These are phyloP conservation scores for Juncus effusus DNA, from an alignment of 176 grass and related monocot species.

Conservation along the genomic window DNA sequence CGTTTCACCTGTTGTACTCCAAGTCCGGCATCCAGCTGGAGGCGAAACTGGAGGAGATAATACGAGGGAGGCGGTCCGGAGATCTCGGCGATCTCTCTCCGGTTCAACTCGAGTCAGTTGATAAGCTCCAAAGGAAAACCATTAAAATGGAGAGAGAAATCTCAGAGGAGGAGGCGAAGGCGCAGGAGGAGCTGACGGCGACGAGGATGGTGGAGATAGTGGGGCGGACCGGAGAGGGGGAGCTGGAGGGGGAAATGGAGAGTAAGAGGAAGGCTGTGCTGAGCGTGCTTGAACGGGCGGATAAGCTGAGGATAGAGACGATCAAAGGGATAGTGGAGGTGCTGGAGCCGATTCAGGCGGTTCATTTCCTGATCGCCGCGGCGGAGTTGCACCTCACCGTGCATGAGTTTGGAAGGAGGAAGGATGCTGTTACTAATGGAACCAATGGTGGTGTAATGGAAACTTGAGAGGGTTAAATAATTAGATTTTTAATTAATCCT, in stretches of 20 bases:
- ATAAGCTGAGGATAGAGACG: slow-evolving; percentile 50
- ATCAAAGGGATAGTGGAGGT: slow-evolving; percentile 55
- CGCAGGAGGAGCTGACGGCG: slow-evolving; percentile 19
- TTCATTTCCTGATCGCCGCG: slow-evolving; percentile 71
- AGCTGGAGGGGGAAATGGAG: slow-evolving; percentile 42
- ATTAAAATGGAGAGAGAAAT: slow-evolving; percentile 50
- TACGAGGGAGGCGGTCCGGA: slow-evolving; percentile 33
- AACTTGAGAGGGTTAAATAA: too few species aligned
- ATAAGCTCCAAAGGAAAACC: slow-evolving; percentile 48
- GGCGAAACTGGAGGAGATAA: slow-evolving; percentile 31
- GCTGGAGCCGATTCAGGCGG: slow-evolving; percentile 47
- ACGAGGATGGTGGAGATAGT: slow-evolving; percentile 51
- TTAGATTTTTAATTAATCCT: too few species aligned
- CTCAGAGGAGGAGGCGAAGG: slow-evolving; percentile 37
- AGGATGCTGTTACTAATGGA: slow-evolving; percentile 32
- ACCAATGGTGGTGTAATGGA: too few species aligned
- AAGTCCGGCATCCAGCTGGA: slow-evolving; percentile 69
- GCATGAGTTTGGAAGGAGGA: slow-evolving; percentile 53
- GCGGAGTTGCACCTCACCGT: slow-evolving; percentile 64
- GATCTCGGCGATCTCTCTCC: slow-evolving; percentile 41
- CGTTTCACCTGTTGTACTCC: slow-evolving; percentile 68
- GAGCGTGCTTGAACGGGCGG: slow-evolving; percentile 49
- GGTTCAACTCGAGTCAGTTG: slow-evolving; percentile 35
- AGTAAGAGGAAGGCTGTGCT: slow-evolving; percentile 22
- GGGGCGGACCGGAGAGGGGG: slow-evolving; percentile 4